Percentiles rank a stretch among this genome's conserved stretches.
Conservation (phyloP, 2,329 filamentous ascomycete genomes). For the Colletotrichum chlorophyti region DNA sequence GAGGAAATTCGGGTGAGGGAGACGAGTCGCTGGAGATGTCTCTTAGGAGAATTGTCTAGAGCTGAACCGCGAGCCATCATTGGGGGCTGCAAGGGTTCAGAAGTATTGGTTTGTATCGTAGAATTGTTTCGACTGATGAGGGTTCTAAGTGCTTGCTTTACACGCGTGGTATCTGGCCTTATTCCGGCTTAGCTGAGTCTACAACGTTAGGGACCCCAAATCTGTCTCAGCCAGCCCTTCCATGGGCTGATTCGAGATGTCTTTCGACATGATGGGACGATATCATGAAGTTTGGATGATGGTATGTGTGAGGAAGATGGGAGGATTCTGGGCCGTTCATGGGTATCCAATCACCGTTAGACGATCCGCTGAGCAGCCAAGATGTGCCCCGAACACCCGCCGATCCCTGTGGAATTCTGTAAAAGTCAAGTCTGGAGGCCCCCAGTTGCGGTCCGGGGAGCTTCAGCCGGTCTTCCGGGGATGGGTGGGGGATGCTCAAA, state of each 20-base stretch:
- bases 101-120: conserved; percentile 17
- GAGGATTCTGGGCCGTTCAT: not conserved
- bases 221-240: too few relatives aligned
- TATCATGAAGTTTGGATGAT: not conserved
- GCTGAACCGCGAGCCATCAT: not conserved
- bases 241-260: too few relatives aligned
- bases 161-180: not conserved
- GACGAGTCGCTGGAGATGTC: conserved; percentile 3
- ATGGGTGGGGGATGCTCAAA: not conserved
- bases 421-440: too few relatives aligned
- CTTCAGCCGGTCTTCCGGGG: not conserved
- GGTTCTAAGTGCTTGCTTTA: not conserved
- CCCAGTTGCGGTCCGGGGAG: conserved; percentile 14
- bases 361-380: not conserved
- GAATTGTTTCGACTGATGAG: not conserved
- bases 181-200: not conserved
- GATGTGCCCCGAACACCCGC: not conserved
- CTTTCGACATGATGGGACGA: too few relatives aligned
- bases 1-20: not conserved
- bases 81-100: conserved; percentile 14
- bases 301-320: not conserved
- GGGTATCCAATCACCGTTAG: not conserved
- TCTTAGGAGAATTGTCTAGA: not conserved
- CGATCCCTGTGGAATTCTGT: too few relatives aligned
- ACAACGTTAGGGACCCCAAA: too few relatives aligned